A percentile compares a stretch with the other conserved stretches of the same genome.
Evolutionary conservation across 352 stramenopile genomes (phyloP).

Genomic region (Phytophthora vignae): DNA sequence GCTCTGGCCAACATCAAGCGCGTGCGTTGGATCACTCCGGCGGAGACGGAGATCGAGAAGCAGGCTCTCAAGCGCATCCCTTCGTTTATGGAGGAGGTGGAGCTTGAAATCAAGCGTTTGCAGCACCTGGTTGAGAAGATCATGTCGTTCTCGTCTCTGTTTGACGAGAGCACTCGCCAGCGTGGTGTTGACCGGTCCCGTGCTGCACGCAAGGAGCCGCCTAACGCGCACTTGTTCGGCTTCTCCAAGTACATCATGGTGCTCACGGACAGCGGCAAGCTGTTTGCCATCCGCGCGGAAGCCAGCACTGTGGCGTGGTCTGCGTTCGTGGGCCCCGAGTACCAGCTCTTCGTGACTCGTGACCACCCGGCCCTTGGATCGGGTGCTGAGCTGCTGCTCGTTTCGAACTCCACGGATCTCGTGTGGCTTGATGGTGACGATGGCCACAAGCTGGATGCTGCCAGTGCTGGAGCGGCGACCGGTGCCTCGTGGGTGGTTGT

Average conservation of each 20-base stretch:
- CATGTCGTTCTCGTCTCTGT: conserved; percentile 58
- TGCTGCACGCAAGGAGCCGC: conserved; percentile 59
- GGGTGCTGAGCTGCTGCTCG: conserved; percentile 75
- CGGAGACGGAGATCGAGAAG: conserved; percentile 82
- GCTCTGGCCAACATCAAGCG: conserved; percentile 78
- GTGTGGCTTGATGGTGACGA: conserved; percentile 80
- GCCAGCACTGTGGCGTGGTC: conserved; percentile 79
- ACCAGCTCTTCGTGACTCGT: conserved; percentile 79
- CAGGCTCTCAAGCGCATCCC: conserved; percentile 74
- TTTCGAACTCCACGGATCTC: conserved; percentile 67
- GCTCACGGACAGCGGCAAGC: conserved; percentile 78
- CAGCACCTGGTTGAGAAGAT: conserved; percentile 59
- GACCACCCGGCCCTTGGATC: conserved; percentile 79
- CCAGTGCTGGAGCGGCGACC: conserved; percentile 24
- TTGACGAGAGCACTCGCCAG: conserved; percentile 48
- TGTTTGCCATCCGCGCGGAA: conserved; percentile 84
- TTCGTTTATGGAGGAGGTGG: conserved; percentile 74
- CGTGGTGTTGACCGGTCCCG: conserved; percentile 38
- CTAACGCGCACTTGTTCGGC: conserved; percentile 80
- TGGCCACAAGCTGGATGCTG: conserved; percentile 54
- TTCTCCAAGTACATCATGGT: conserved; percentile 88
- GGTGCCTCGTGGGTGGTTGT: conserved; percentile 68
- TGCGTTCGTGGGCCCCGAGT: conserved; percentile 69
- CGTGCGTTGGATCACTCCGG: conserved; percentile 82
- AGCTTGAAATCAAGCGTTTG: conserved; percentile 63